Base-by-base conservation (phyloP, 176 grass and related monocot species). In the Aegilops bicornis region DNA sequence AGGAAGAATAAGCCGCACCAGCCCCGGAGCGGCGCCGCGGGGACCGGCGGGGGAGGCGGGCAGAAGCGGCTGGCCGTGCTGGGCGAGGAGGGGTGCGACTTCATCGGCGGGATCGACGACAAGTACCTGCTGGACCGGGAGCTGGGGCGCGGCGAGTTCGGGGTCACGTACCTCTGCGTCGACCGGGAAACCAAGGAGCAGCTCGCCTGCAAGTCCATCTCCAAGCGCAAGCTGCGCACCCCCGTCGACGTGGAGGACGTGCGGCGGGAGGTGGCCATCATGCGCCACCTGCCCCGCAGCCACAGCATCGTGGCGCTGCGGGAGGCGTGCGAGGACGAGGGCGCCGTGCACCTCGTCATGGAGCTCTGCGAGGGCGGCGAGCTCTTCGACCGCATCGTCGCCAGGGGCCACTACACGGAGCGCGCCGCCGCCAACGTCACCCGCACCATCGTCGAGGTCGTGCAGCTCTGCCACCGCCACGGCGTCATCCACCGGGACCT, bases 361-460 rank as follows among this genome's bases (percentile, higher is more conserved):
- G 97, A 99, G 92, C 92, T 99, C 79, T 99, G 97, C 86, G 97
- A 99, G 79, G 97, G 97, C 81, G 97, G 97, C n/a, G 97, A 99
- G 86, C 88, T 99, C 78, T 99, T 99, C 83, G 97, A 99, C 80
- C 94, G 97, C 76, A 99, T 99, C 89, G 97, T 99, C 9, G 97
- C 97, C 1, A 63, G 97, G 85, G 97, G 97, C 0, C 94, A 99
- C 89, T 96, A 99, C 89, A 94, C 97, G 23, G 97, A 99, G 90
- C 92, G 97, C 30, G 97, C 97, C 6, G 94, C 97, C 0, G 97
- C 94, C 39, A 87, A 35, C 32, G 94, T 99, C 43, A 92, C 83
- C 3, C 86, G 87, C 63, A 99, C 97, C 52, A 99, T 99, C 74
- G 92, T 99, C 66, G 94, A 99, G 90, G 97, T 99, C 39, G 94